Conservation (phyloP, 495 filamentous ascomycete species). For the Mytilinidion resinicola region DNA sequence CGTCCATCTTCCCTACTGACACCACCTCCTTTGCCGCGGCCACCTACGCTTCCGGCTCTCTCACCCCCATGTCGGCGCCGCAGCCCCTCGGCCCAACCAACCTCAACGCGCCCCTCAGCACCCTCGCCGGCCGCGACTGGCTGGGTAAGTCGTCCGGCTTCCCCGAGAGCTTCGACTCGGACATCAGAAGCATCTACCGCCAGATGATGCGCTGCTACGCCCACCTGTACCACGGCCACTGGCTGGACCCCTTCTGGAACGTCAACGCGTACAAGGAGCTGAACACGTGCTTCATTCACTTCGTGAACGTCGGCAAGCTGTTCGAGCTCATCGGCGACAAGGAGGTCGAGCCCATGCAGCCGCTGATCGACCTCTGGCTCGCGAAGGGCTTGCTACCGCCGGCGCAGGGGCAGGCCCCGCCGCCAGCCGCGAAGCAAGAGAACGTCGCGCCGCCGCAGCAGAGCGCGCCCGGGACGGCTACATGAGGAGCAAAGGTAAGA, state of each 20-base stretch:
- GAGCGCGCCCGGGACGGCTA: not conserved
- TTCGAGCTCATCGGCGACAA: conserved; percentile 74
- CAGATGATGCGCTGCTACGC: conserved; percentile 97
- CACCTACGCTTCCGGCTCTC: conserved; percentile 32
- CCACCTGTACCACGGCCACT: conserved; percentile 72
- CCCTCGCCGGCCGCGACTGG: conserved; percentile 56
- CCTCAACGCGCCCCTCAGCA: conserved; percentile 43
- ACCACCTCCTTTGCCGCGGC: conserved; percentile 10
- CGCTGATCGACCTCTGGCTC: conserved; percentile 82
- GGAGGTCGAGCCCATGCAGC: conserved; percentile 91
- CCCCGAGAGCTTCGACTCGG: conserved; percentile 74
- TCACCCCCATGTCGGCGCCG: conserved; percentile 46
- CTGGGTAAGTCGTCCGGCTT: conserved; percentile 84
- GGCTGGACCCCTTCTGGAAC: conserved; percentile 85
- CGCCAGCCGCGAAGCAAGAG: conserved; percentile 2
- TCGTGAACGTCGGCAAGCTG: conserved; percentile 78
- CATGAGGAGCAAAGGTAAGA: not conserved
- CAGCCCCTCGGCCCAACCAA: conserved; percentile 46
- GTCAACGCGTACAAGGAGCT: conserved; percentile 76
- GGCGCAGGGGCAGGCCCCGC: not conserved
- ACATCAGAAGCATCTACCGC: conserved; percentile 84
- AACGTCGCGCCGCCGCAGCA: conserved; percentile 11
- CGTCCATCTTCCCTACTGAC: conserved; percentile 72
- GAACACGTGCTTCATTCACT: conserved; percentile 94
- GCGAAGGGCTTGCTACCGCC: conserved; percentile 71